A percentile compares a stretch with the other conserved stretches of the same genome.
Evolutionary conservation across 352 stramenopile genomes (phyloP).

Genomic region (Phytopythium sindhum): DNA sequence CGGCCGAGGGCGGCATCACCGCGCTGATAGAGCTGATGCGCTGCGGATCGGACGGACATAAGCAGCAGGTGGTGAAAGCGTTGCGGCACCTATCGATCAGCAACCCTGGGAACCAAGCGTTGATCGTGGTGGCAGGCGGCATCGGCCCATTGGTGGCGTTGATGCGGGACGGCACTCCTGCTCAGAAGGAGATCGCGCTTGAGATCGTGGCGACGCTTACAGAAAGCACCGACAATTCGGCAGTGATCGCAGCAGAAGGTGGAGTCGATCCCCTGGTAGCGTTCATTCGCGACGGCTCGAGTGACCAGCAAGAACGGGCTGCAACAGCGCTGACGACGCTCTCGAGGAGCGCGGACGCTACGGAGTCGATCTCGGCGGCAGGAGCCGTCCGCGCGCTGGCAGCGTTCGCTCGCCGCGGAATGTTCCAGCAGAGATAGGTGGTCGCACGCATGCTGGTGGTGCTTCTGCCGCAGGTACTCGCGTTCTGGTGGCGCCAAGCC

Average conservation of each 20-base stretch:
- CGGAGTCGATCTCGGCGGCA: no score
- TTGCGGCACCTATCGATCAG: background rate
- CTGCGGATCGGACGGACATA: background rate
- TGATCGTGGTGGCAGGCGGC: background rate
- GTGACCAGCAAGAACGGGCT: background rate
- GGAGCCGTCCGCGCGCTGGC: background rate
- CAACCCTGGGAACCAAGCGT: background rate
- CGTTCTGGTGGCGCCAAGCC: no score
- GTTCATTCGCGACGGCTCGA: background rate
- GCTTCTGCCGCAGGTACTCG: no score
- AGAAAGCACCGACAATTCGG: background rate
- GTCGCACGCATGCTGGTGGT: no score
- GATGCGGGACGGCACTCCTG: background rate
- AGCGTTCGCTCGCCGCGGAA: no score
- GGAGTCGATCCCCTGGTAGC: background rate
- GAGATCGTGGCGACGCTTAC: background rate
- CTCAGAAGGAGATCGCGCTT: background rate
- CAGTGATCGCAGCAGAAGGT: background rate
- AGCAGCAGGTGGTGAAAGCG: background rate
- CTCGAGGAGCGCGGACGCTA: background rate
- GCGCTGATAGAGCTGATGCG: background rate
- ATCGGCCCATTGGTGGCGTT: background rate
- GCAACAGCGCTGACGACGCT: background rate
- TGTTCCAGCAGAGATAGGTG: no score
- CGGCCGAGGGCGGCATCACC: background rate